Evolutionary conservation across 345 rosid genomes (phyloP).

Genomic region (Moricandia arvensis): DNA sequence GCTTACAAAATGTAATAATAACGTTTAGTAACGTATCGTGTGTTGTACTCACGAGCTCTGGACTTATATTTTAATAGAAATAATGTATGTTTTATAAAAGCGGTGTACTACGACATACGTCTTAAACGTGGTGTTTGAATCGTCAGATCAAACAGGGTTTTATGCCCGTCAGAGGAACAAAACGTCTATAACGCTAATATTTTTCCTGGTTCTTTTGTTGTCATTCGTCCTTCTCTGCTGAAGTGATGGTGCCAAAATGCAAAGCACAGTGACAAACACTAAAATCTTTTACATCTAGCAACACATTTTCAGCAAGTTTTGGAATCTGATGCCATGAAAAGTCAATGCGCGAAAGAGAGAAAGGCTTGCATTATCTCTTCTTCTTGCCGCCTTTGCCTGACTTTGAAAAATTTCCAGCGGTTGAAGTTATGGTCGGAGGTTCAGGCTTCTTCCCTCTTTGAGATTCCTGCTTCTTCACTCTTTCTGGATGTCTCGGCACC

Average conservation of each 20-base stretch:
- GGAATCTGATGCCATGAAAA: not conserved
- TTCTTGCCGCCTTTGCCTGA: constrained; percentile 78
- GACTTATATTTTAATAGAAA: not conserved
- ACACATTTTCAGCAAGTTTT: not conserved
- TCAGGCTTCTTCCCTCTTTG: constrained; percentile 76
- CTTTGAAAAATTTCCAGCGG: constrained; percentile 43
- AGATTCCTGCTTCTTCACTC: constrained; percentile 77
- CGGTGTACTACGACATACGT: too few relatives aligned
- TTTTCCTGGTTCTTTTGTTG: too few relatives aligned
- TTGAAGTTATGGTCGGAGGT: constrained; percentile 51
- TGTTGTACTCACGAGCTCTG: not conserved
- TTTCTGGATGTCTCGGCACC: constrained; percentile 81
- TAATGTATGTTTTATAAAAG: too few relatives aligned
- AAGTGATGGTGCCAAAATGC: too few relatives aligned
- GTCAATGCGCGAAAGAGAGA: not conserved
- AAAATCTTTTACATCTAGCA: not conserved
- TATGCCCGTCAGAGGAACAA: too few relatives aligned
- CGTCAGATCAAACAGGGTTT: too few relatives aligned
- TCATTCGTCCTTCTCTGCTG: not conserved
- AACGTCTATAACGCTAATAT: too few relatives aligned
- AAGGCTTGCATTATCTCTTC: constrained; percentile 53
- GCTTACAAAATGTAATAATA: not conserved
- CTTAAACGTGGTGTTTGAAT: too few relatives aligned
- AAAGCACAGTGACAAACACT: not conserved
- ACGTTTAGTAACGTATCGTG: constrained; percentile 7